These are phyloP conservation scores for Penstemon barbatus DNA, from an alignment of 257 asterid genomes.

Conservation along the genomic window DNA sequence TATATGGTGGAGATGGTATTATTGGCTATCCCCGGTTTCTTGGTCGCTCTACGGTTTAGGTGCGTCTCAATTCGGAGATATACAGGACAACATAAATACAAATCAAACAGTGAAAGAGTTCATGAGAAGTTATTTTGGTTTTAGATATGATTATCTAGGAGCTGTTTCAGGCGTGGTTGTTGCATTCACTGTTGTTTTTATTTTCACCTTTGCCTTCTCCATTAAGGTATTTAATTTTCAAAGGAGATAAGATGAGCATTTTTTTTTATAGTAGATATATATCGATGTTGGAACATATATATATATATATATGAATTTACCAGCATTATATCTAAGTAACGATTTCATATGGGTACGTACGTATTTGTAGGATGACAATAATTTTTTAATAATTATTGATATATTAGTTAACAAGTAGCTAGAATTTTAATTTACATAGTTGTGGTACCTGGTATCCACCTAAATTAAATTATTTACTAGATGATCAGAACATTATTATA, in stretches of 20 bases:
- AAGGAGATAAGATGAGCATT: constrained; percentile 34
- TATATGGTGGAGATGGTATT: constrained; percentile 66
- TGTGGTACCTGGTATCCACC: no score
- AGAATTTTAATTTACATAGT: no score
- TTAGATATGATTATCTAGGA: constrained; percentile 55
- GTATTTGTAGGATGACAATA: no score
- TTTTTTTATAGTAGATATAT: no score
- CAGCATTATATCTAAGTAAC: no score
- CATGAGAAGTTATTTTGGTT: constrained; percentile 47
- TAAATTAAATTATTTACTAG: no score
- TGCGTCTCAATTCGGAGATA: constrained; percentile 48
- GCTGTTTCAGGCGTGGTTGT: constrained; percentile 41
- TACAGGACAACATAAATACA: constrained; percentile 15
- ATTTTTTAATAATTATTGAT: no score
- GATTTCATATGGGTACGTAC: no score
- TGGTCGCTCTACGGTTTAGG: constrained; percentile 53
- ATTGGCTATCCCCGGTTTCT: constrained; percentile 47
- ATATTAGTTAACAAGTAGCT: no score
- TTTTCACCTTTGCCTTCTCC: constrained; percentile 44
- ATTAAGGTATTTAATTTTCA: constrained; percentile 61
- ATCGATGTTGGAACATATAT: no score
- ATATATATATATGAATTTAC: no score
- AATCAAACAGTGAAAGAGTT: constrained; percentile 41
- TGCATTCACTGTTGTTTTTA: constrained; percentile 41
- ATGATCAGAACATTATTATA: no score